Base-by-base conservation (phyloP, 495 filamentous ascomycete genomes). In the Penicillium cosmopolitanum region DNA sequence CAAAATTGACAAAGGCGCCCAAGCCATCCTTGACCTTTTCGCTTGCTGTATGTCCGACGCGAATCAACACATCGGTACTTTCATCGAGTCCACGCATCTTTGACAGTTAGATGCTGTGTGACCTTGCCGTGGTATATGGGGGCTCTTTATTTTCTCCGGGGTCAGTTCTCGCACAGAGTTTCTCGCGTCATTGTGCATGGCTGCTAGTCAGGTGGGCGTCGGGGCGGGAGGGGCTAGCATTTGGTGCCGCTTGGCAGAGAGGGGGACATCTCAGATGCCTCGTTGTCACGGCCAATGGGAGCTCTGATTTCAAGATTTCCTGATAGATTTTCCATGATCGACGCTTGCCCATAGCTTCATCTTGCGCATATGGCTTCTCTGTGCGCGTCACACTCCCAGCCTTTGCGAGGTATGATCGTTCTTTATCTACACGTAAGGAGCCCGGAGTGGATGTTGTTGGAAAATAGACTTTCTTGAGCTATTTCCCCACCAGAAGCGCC, bases 1-100 rank as follows among this genome's bases (percentile, higher is more conserved):
- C 88, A 59, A 89, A 92, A 54, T 89, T 87, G 28, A 85, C 68
- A 71, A 92, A 92, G 33, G 85, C 84, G 19, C 80, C 69, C 76
- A 83, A 86, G 51, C 83, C 63, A 55, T 77, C 75, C 43, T 68
- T 75, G 13, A 77, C 65, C 50, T 65, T 70, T 19, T 70, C 65
- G 46, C 67, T 56, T 21, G 71, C 73, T n/a, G 69, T 67, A 12
- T 76, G 69, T 42, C 71, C 66, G 12, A 73, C 63, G 1, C 65
- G 65, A 9, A 67, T 13, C 1, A 75, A 18, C 3, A 56, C 55
- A 6, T 66, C 64, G 28, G 60, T 65, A 50, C 64, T 70, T 25
- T 72, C 72, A 15, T 73, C 70, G 15, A 76, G 66, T 13, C 72
- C 66, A 7, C 66, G 72, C 73, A 76, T 76, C 21, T 48, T 61